These are phyloP conservation scores for Debaryomyces sp. DNA, from an alignment of 1,139 yeast species.

Conservation along the genomic window DNA sequence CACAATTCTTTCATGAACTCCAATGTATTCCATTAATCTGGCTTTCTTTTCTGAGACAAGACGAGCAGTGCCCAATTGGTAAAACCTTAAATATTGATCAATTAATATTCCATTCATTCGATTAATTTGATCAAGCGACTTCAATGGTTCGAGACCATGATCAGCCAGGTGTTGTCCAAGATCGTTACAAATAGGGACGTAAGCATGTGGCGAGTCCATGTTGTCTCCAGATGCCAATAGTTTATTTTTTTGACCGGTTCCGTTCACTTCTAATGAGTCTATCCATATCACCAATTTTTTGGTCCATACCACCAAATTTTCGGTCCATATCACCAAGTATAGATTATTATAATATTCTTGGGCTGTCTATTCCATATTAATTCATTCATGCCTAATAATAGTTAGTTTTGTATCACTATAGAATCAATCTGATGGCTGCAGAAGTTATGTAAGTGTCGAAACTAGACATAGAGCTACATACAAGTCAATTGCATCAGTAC, in stretches of 20 bases:
- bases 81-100: conserved; percentile 1
- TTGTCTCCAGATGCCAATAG: background rate
- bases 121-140: conserved; percentile 4
- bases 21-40: background rate
- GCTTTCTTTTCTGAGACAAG: background rate
- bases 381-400: no score
- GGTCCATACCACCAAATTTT: no score
- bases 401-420: background rate
- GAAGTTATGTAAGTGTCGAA: background rate
- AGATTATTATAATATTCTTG: no score
- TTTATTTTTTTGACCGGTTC: background rate
- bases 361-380: no score
- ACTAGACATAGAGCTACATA: background rate
- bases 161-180: background rate
- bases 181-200: conserved; percentile 2
- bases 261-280: background rate
- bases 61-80: background rate
- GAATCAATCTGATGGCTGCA: background rate
- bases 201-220: background rate
- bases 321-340: no score
- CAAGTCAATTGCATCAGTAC: no score
- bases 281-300: no score
- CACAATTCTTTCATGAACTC: background rate
- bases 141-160: background rate
- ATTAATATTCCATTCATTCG: background rate